A percentile compares a stretch with the other conserved stretches of the same genome.
Evolutionary conservation across 306 rosid species (phyloP).

Genomic region (Sophora flavescens): DNA sequence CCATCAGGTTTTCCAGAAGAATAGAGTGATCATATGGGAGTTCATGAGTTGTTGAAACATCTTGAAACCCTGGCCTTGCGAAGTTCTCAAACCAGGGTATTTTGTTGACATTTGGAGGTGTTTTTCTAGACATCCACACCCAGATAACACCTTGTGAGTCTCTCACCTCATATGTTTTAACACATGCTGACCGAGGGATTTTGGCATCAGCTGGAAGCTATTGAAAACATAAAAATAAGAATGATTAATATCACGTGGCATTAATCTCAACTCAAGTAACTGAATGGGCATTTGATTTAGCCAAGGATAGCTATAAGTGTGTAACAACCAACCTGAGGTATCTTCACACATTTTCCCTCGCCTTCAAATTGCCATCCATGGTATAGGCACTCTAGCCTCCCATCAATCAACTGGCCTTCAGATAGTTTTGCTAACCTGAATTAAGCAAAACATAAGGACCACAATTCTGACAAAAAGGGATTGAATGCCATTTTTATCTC

Average conservation of each 20-base stretch:
- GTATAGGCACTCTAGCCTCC: conserved; percentile 89
- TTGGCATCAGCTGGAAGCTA: conserved; percentile 96
- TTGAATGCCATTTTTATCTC: no score
- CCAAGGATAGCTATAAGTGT: neutral
- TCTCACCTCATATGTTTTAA: conserved; percentile 73
- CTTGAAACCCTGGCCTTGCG: conserved; percentile 84
- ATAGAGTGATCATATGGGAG: conserved; percentile 98
- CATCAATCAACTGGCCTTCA: conserved; percentile 95
- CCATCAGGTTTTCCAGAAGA: conserved; percentile 95
- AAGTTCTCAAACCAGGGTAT: conserved; percentile 95
- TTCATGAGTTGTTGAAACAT: conserved; percentile 81
- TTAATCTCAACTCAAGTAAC: neutral
- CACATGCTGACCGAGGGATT: conserved; percentile 87
- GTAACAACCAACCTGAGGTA: conserved; percentile 85
- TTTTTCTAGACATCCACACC: conserved; percentile 95
- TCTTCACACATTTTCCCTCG: conserved; percentile 92
- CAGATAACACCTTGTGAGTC: conserved; percentile 95
- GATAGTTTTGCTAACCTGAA: conserved; percentile 92
- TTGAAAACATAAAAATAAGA: conserved; percentile 20
- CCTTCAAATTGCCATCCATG: conserved; percentile 99
- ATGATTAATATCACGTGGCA: conserved; percentile 21
- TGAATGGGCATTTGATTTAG: neutral
- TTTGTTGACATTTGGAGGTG: conserved; percentile 68
- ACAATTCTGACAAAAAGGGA: conserved; percentile 28
- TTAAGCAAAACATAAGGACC: conserved; percentile 30